A percentile compares a stretch with the other conserved stretches of the same genome.
phyloP scores from a whole-genome alignment of 805 yeast species.

The Helenozyma rhizophorensis region DNA sequence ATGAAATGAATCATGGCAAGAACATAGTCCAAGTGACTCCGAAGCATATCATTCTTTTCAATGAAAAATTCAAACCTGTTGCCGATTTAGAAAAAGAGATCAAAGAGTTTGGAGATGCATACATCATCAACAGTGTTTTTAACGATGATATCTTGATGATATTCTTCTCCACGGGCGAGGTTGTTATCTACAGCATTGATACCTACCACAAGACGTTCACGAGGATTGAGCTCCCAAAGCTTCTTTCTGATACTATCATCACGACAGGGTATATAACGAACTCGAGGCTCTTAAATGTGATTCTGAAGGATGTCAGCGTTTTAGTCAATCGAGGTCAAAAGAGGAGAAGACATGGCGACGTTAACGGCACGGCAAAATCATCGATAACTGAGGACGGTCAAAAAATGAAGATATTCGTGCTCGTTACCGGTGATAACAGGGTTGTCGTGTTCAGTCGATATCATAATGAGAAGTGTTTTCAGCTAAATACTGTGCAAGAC shows the following conservation, averaged over 20 bases:
- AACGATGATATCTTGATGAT: conserved; percentile 60
- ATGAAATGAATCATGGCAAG: conserved; percentile 51
- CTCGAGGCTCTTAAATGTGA: conserved; percentile 45
- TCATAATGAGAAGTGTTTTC: conserved; percentile 50
- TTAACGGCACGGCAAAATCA: conserved; percentile 2
- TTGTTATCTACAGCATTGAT: conserved; percentile 46
- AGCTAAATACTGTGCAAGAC: conserved; percentile 45
- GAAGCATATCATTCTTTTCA: conserved; percentile 55
- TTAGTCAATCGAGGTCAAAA: conserved; percentile 25
- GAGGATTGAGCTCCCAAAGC: conserved; percentile 36
- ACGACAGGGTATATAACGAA: conserved; percentile 65
- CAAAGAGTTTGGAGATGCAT: conserved; percentile 40
- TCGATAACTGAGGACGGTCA: conserved; percentile 12
- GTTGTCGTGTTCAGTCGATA: conserved; percentile 58
- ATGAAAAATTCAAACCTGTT: conserved; percentile 52
- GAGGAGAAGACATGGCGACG: conserved; percentile 22
- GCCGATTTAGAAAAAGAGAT: conserved; percentile 42
- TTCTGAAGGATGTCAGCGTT: conserved; percentile 25
- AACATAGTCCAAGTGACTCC: conserved; percentile 74
- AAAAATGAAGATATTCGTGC: conserved; percentile 47
- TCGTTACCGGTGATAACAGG: conserved; percentile 75
- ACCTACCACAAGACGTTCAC: conserved; percentile 33
- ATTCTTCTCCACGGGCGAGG: conserved; percentile 67
- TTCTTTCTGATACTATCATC: conserved; percentile 47
- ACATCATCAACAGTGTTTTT: conserved; percentile 59